These are phyloP conservation scores for Nicotiana benthamiana DNA, from an alignment of 257 asterid species.

Conservation along the genomic window DNA sequence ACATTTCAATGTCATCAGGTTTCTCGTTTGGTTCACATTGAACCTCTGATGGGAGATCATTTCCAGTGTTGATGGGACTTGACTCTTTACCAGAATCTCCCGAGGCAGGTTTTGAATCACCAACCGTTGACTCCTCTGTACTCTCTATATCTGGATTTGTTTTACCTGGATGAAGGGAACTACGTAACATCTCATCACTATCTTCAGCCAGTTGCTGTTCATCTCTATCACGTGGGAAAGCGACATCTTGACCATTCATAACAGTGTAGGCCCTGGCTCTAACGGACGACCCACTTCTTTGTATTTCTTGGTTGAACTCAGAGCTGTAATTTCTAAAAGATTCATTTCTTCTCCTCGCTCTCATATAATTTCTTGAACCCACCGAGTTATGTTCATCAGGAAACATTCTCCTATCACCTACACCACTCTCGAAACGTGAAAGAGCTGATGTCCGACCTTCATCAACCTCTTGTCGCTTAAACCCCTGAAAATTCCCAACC, in stretches of 20 bases:
- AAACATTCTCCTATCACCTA: slow-evolving; percentile 48
- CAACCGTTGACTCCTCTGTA: not conserved
- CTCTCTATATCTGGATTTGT: slow-evolving; percentile 14
- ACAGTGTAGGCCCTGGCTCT: slow-evolving; percentile 36
- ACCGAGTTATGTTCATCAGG: slow-evolving; percentile 42
- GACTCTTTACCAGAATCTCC: slow-evolving; percentile 30
- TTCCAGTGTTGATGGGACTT: slow-evolving; percentile 25
- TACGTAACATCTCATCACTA: slow-evolving; percentile 24
- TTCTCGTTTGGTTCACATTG: slow-evolving; percentile 31
- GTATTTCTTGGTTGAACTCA: slow-evolving; percentile 45
- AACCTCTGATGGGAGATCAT: slow-evolving; percentile 25
- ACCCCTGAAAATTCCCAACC: slow-evolving; percentile 24
- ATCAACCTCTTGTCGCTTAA: slow-evolving; percentile 38
- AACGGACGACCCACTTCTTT: slow-evolving; percentile 52
- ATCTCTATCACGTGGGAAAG: slow-evolving; percentile 29
- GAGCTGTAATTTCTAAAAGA: slow-evolving; percentile 44
- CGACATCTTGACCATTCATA: slow-evolving; percentile 31
- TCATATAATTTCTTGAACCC: slow-evolving; percentile 35
- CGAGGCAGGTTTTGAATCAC: slow-evolving; percentile 26
- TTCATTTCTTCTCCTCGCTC: slow-evolving; percentile 65
- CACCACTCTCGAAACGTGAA: slow-evolving; percentile 56
- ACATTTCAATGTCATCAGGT: slow-evolving; percentile 21
- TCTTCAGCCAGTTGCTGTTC: slow-evolving; percentile 38
- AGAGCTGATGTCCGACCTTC: slow-evolving; percentile 52
- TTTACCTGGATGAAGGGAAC: slow-evolving; percentile 34